phyloP scores from a whole-genome alignment of 2,329 filamentous ascomycete species.

The Fusarium odoratissimum region DNA sequence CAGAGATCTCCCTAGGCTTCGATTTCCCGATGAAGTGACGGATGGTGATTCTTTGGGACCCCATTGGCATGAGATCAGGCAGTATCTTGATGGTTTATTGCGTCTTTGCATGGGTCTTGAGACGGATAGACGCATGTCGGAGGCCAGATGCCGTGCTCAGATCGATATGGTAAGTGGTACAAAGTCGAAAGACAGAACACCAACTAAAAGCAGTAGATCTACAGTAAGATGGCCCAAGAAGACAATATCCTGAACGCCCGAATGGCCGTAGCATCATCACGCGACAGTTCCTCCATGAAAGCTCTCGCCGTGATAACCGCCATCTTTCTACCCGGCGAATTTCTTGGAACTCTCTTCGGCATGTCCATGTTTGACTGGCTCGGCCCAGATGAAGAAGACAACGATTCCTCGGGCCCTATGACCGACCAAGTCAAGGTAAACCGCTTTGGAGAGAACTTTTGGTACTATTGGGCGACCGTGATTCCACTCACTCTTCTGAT shows the following conservation, averaged over 20 bases:
- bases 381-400: slow-evolving; percentile 49
- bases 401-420: not conserved
- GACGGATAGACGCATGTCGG: slow-evolving; percentile 59
- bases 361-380: slow-evolving; percentile 62
- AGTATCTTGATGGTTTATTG: slow-evolving; percentile 58
- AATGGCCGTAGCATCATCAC: slow-evolving; percentile 55
- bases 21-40: slow-evolving; percentile 21
- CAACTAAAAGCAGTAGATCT: slow-evolving; percentile 50
- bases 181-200: too few relatives aligned
- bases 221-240: slow-evolving; percentile 62
- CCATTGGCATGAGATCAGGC: slow-evolving; percentile 60
- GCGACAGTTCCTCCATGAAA: slow-evolving; percentile 61
- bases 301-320: slow-evolving; percentile 61
- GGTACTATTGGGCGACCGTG: slow-evolving; percentile 60
- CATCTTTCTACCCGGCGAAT: slow-evolving; percentile 61
- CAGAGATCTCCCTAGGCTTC: slow-evolving; percentile 30
- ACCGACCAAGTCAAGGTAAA: slow-evolving; percentile 25
- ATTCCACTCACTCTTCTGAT: slow-evolving; percentile 58
- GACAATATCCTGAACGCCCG: slow-evolving; percentile 59
- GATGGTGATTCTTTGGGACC: slow-evolving; percentile 48
- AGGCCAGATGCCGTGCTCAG: slow-evolving; percentile 58
- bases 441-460: slow-evolving; percentile 55
- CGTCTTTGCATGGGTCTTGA: slow-evolving; percentile 58
- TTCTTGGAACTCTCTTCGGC: slow-evolving; percentile 59
- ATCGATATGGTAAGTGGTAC: slow-evolving; percentile 56